Conservation (phyloP, 768 basidiomycete species). For the Krasilnikovozyma curviuscula region DNA sequence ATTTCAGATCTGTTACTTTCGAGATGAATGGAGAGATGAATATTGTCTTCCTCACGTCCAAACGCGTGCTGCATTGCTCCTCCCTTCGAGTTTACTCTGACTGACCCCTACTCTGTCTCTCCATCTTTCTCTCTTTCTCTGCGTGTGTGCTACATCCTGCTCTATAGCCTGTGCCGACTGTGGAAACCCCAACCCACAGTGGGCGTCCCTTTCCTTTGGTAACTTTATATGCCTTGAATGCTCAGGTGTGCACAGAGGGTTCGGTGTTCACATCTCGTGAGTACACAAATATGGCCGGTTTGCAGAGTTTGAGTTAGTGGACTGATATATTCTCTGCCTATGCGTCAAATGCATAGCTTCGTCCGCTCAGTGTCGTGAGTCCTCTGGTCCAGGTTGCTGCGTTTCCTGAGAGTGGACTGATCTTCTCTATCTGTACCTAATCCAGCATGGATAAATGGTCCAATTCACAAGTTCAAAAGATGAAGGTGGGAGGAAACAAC, state of each 20-base stretch:
- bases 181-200: constrained; percentile 72
- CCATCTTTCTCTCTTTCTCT: too few relatives aligned
- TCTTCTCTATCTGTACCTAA: constrained; percentile 26
- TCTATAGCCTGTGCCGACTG: constrained; percentile 4
- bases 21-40: too few relatives aligned
- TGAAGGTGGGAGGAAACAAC: constrained; percentile 88
- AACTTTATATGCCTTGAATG: constrained; percentile 71
- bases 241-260: constrained; percentile 50
- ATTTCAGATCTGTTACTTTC: too few relatives aligned
- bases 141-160: too few relatives aligned
- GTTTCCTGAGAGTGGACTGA: not conserved
- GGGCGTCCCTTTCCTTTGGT: constrained; percentile 43
- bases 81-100: too few relatives aligned
- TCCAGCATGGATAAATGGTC: constrained; percentile 90
- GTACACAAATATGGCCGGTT: constrained; percentile 13
- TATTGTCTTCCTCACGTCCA: too few relatives aligned
- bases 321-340: constrained; percentile 2
- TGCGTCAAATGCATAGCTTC: not conserved
- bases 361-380: not conserved
- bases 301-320: constrained; percentile 9
- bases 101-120: too few relatives aligned
- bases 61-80: too few relatives aligned
- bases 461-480: constrained; percentile 49
- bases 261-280: constrained; percentile 81
- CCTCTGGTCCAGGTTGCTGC: constrained; percentile 11